Evolutionary conservation across 192 early-diverging fungal species (phyloP).

Genomic region (Pecoramyces ruminantium): DNA sequence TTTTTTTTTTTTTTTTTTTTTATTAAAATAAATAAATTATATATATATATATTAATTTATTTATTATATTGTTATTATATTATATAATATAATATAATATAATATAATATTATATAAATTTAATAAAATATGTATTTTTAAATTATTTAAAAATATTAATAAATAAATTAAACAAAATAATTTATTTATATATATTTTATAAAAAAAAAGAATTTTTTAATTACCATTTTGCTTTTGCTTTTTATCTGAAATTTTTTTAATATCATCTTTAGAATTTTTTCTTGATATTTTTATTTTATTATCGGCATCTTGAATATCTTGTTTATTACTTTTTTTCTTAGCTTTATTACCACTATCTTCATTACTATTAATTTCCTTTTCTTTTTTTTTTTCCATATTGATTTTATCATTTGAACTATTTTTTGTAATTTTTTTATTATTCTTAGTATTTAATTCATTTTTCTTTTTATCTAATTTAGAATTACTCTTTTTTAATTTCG

Average conservation of each 20-base stretch:
- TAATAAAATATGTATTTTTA: too few species aligned
- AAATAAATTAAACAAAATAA: too few species aligned
- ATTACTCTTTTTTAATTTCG: neutral
- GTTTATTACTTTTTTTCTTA: neutral
- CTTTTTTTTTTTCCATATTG: neutral
- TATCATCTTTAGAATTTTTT: neutral
- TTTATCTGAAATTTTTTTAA: neutral
- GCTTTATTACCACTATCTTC: neutral
- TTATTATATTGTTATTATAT: too few species aligned
- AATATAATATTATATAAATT: too few species aligned
- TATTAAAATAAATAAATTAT: too few species aligned
- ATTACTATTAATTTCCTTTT: neutral
- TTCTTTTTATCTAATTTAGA: neutral
- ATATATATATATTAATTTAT: neutral
- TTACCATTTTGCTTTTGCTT: neutral
- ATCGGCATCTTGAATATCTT: neutral
- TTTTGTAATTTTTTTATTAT: neutral
- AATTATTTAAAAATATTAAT: too few species aligned
- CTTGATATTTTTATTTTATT: neutral
- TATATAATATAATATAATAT: too few species aligned
- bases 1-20: too few species aligned
- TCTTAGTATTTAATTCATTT: neutral
- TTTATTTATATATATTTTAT: too few species aligned
- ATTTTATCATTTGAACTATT: too few species aligned
- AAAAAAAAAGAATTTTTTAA: too few species aligned